Evolutionary conservation across 1,284 basidiomycete species (phyloP), one percentile per base, ranked within the genome.

Genomic region (Agaricales sp.): DNA sequence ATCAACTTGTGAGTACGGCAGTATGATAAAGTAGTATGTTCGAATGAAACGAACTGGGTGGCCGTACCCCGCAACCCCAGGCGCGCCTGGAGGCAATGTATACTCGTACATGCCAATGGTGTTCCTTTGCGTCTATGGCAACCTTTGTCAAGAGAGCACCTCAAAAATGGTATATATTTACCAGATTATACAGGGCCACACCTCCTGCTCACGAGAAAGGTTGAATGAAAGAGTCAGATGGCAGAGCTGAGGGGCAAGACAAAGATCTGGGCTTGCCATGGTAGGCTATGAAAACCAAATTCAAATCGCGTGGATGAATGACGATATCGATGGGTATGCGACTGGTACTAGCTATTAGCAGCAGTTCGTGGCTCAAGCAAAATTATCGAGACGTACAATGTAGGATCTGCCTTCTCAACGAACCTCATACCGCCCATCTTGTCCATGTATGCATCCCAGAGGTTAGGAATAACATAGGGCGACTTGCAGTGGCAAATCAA

Each of bases 241-340:
- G 49, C 16, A 50, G 16, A 37, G 21, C 23, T 6, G 16, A 35
- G 49, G 24, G 30, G n/a, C 4, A 38, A 8, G 39, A 46, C 35
- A 4, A 38, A n/a, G 45, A 39, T 13, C 43, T 35, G 43, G 22
- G 57, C 66, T 54, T 58, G 78, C 87, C 87, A 68, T 83, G 80
- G 63, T 92, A 94, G 1, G 81, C 89, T 21, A 95, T 70, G 46
- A 95, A 82, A 4, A 94, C 57, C 16, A 85, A 69, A 60, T 91
- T 89, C 38, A 94, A 63, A 59, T 95, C 81, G 50, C 87, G 72
- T 1, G 92, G 92, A 63, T 93, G 89, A 16, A 80, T 67, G 3
- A 82, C 71, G 13, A 81, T 61, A 51, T 89, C 87, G 8, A 87
- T 59, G 30, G 72, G 67, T 26, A 71, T 63, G 18, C 63, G 59